Base-by-base conservation (phyloP, 805 yeast genomes). In the Kodamaea neixiangensis region DNA sequence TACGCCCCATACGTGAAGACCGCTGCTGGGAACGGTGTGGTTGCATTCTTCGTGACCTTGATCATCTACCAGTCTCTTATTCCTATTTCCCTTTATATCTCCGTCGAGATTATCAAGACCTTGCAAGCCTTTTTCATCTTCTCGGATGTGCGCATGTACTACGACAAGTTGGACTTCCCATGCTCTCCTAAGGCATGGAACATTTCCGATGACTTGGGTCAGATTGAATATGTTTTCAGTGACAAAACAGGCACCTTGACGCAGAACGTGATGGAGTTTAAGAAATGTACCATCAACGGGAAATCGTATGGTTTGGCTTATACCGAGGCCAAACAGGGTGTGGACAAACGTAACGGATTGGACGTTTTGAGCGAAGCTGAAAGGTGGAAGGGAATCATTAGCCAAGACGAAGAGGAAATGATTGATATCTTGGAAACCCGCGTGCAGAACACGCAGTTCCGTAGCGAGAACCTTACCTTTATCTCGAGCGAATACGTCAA, bases 121-220 rank as follows among this genome's bases (percentile, higher is more conserved):
- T 85, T 87, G 0, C 96, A 88, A 62, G 93, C 93, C 0, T 86
- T 76, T 55, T 88, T 88, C 72, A 88, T 88, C 49, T 86, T 83
- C 60, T 84, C 89, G 3, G 96, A 88, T 67, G 81, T 83, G 39
- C 69, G 78, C 47, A 82, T 88, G 83, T 88, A 87, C 64, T 83
- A 86, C 60, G 81, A 78, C 39, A 75, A 67, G 48, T 68, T 88
- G 53, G 93, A 88, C 65, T 87, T 82, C 59, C 93, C 94, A 2
- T 88, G 96, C 65, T 83, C 87, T 9, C 94, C 96, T 13, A 87
- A 87, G 62, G 78, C 92, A 0, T 88, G 96, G 96, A 85, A 82
- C 62, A 87, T 88, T 41, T 85, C 92, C 2, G 96, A 88, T 73
- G 96, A 88, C 67, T 72, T 88, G 59, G 96, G 96, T 29, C 96